These are phyloP conservation scores for Colletotrichum aenigma DNA, from an alignment of 2,329 filamentous ascomycete species.

Conservation along the genomic window DNA sequence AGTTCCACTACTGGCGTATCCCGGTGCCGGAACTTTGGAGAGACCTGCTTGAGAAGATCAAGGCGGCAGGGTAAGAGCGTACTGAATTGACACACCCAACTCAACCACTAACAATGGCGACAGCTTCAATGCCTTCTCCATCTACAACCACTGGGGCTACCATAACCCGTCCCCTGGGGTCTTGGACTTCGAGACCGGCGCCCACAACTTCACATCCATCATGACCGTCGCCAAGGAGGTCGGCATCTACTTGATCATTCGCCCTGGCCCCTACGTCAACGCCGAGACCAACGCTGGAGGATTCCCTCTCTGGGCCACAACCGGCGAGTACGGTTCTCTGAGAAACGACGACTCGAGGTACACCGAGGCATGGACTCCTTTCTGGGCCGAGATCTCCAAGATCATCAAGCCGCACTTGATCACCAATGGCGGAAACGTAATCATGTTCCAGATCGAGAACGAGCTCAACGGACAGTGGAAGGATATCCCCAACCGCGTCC, in stretches of 20 bases:
- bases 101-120: background rate
- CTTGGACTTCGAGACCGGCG: slow-evolving; percentile 35
- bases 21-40: slow-evolving; percentile 40
- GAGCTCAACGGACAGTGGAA: slow-evolving; percentile 52
- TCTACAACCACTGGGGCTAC: slow-evolving; percentile 47
- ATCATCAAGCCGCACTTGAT: slow-evolving; percentile 57
- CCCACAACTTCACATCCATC: slow-evolving; percentile 53
- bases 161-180: slow-evolving; percentile 40
- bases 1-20: slow-evolving; percentile 31
- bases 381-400: slow-evolving; percentile 52
- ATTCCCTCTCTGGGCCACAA: slow-evolving; percentile 66
- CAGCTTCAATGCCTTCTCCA: slow-evolving; percentile 47
- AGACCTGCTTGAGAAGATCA: slow-evolving; percentile 46
- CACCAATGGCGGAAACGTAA: slow-evolving; percentile 61
- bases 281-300: slow-evolving; percentile 68
- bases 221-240: slow-evolving; percentile 48
- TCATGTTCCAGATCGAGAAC: slow-evolving; percentile 62
- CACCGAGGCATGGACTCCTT: slow-evolving; percentile 58
- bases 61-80: slow-evolving; percentile 38
- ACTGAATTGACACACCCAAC: background rate
- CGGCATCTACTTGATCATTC: slow-evolving; percentile 45
- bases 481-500: slow-evolving; percentile 42
- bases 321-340: slow-evolving; percentile 59
- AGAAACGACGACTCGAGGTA: slow-evolving; percentile 58
- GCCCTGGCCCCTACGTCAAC: slow-evolving; percentile 67